Base-by-base conservation (phyloP, 345 rosid genomes). In the Hibiscus syriacus region DNA sequence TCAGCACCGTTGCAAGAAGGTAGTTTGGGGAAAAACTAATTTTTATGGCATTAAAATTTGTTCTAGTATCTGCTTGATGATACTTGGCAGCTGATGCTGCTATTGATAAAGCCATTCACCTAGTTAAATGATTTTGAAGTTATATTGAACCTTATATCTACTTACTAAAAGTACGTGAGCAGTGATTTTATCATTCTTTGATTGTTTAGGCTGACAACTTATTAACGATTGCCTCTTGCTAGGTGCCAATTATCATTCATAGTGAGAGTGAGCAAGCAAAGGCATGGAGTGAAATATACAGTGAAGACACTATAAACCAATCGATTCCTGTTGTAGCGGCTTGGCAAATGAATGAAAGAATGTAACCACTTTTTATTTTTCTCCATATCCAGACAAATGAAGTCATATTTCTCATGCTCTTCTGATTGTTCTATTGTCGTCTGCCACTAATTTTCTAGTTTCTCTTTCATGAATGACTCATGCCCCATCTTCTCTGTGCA, bases 341-440 rank as follows among this genome's bases (percentile, higher is more conserved):
- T 81, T 95, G 98, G 98, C 98, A 95, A 64, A 76, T 95, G 61
- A 92, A 95, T 71, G 99, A 95, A 85, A 88, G 98, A 85, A 95
- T 95, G 99, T 95, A 91, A 80, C 23, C 41, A 11, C 10, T 25
- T 59, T 16, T 11, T 16, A 29, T 20, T 53, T 69, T 70, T 6
- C 6, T 53, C 14, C 34, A 13, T 72, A 39, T 59, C 49, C 34
- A 29, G 8, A 61, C 13, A 8, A 39, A 61, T 61, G 49, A 38
- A n/a, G 12, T 29, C 30, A 70, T 7, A 52, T 13, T 52, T 52
- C 27, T 3, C 11, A 1, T 19, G 23, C 56, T 20, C 23, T 52
- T 52, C 27, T 52, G 20, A 63, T 27, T 57, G 16, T 45, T 23
- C 65, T 50, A 61, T 69, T 9, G 3, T 20, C 22, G 45, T 46